Percentiles rank a stretch among this genome's conserved stretches.
These are phyloP conservation scores for Cyamopsis tetragonoloba DNA, from an alignment of 306 rosid species.

Conservation along the genomic window DNA sequence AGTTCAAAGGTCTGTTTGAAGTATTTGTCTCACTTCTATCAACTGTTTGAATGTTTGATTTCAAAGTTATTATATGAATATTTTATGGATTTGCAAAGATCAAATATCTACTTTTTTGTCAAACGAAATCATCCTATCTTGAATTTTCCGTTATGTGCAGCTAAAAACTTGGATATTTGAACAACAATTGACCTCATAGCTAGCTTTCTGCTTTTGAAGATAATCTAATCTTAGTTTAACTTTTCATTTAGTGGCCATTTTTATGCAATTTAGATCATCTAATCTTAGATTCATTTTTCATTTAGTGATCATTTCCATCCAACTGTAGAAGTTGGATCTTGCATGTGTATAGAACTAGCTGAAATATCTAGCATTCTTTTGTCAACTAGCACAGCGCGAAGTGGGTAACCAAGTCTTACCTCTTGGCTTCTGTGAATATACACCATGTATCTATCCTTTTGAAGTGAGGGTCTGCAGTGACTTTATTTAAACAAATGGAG, in stretches of 20 bases:
- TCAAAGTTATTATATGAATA: not conserved
- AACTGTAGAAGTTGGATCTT: no score
- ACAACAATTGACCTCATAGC: not conserved
- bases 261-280: no score
- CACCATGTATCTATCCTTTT: not conserved
- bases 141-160: not conserved
- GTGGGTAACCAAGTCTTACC: not conserved
- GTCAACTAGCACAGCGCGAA: no score
- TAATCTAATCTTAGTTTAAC: no score
- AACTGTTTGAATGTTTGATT: not conserved
- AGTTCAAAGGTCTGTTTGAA: slow-evolving; percentile 64
- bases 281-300: no score
- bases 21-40: slow-evolving; percentile 21
- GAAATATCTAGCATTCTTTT: no score
- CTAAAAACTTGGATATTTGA: not conserved
- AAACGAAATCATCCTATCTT: not conserved
- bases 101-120: not conserved
- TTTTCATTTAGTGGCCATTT: no score
- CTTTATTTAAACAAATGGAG: not conserved
- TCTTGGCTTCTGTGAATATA: not conserved
- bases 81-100: not conserved
- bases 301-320: no score
- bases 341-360: no score
- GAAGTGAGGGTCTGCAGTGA: not conserved
- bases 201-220: no score